phyloP scores from a whole-genome alignment of 202 grass and related monocot genomes.

The Hordeum pubiflorum region DNA sequence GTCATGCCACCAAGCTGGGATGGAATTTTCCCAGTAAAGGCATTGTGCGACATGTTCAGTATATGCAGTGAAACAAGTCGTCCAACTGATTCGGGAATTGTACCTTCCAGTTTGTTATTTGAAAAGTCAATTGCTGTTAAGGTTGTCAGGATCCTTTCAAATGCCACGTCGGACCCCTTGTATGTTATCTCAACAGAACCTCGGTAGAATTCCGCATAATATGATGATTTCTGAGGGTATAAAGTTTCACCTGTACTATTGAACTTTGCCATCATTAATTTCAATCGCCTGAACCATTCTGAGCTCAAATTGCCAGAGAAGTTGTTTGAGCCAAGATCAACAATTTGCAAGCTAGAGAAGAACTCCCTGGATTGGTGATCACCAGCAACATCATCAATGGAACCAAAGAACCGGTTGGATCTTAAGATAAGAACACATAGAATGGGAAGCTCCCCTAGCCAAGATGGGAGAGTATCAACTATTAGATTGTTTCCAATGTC shows the following conservation, averaged over 20 bases:
- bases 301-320: not conserved
- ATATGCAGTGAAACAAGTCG: conserved; percentile 22
- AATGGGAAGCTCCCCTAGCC: not conserved
- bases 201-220: too few relatives aligned
- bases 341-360: conserved; percentile 25
- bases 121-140: conserved; percentile 50
- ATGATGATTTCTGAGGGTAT: too few relatives aligned
- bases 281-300: not conserved
- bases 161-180: not conserved
- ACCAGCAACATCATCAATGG: not conserved
- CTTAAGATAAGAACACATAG: conserved; percentile 13
- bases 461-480: not conserved
- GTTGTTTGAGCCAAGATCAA: conserved; percentile 23
- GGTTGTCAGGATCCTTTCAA: conserved; percentile 40
- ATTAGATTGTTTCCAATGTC: not conserved
- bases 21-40: conserved; percentile 38
- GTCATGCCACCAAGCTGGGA: conserved; percentile 23
- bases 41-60: conserved; percentile 46
- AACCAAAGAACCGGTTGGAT: conserved; percentile 13
- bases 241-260: not conserved
- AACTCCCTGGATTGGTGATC: not conserved
- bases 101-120: conserved; percentile 34
- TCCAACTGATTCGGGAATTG: conserved; percentile 40
- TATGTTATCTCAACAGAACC: not conserved
- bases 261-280: not conserved